Percentiles rank a stretch among this genome's conserved stretches.
phyloP scores from a whole-genome alignment of 148 eudicot genomes.

The Drosera capensis region DNA sequence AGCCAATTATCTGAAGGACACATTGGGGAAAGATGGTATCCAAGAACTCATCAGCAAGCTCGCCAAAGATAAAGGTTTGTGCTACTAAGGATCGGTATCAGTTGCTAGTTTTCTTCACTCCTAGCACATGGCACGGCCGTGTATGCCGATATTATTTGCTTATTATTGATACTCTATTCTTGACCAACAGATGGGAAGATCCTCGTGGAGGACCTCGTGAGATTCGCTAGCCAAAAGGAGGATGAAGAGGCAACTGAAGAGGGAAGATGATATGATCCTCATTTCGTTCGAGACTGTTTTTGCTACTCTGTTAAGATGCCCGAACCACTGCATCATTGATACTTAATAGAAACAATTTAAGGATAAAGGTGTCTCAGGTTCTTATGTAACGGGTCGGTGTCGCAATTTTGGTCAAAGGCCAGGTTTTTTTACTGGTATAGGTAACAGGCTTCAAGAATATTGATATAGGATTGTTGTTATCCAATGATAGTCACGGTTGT shows the following conservation, averaged over 20 bases:
- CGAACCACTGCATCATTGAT: too few relatives aligned
- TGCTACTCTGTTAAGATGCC: too few relatives aligned
- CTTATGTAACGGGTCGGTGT: too few relatives aligned
- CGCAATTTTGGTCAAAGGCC: too few relatives aligned
- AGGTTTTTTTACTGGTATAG: too few relatives aligned
- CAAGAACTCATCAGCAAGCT: constrained; percentile 63
- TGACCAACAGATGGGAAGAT: constrained; percentile 38
- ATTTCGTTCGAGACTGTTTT: too few relatives aligned
- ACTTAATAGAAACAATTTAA: too few relatives aligned
- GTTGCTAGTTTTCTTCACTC: neutral
- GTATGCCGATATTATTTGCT: neutral
- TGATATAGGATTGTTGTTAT: too few relatives aligned
- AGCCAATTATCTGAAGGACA: constrained; percentile 58
- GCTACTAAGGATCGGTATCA: neutral
- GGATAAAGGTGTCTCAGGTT: too few relatives aligned
- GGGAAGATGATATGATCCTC: constrained; percentile 20
- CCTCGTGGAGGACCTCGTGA: constrained; percentile 58
- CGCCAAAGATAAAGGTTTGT: constrained; percentile 63
- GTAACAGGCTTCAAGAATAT: too few relatives aligned
- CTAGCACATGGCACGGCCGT: neutral
- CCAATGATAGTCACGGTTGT: too few relatives aligned
- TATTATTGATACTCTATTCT: neutral
- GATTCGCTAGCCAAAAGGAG: constrained; percentile 36
- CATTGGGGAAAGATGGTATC: constrained; percentile 58
- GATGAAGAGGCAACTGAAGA: constrained; percentile 30